A percentile compares a stretch with the other conserved stretches of the same genome.
Evolutionary conservation across 192 early-diverging fungal species (phyloP).

Genomic region (Obelidium mucronatum): DNA sequence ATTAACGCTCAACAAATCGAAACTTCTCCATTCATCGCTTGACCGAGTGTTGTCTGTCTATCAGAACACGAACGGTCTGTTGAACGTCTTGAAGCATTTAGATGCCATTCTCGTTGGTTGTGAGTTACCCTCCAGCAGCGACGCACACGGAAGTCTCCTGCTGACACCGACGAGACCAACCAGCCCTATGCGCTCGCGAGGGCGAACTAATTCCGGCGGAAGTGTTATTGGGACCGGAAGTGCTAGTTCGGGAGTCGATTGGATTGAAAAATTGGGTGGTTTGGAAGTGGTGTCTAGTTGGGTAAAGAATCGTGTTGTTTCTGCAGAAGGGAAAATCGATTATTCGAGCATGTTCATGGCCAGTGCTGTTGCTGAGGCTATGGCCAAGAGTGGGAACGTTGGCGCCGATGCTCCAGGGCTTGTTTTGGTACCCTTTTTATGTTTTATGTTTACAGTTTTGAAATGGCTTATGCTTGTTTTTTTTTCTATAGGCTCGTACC

Average conservation of each 20-base stretch:
- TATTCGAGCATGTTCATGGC: conserved; percentile 24
- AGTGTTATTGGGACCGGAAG: neutral
- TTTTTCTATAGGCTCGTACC: conserved; percentile 6
- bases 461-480: neutral
- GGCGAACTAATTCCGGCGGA: conserved; percentile 8
- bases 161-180: neutral
- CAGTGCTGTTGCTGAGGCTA: neutral
- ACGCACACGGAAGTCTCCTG: too few relatives aligned
- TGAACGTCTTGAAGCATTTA: neutral
- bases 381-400: too few relatives aligned
- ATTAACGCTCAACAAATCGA: too few relatives aligned
- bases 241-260: conserved; percentile 18
- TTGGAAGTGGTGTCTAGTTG: conserved; percentile 13
- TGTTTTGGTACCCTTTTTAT: conserved; percentile 1
- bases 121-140: neutral
- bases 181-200: neutral
- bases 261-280: conserved; percentile 24
- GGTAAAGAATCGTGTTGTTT: conserved; percentile 22
- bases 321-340: conserved; percentile 21
- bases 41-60: neutral
- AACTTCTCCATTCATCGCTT: neutral
- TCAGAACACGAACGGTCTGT: neutral
- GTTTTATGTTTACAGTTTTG: neutral
- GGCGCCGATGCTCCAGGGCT: conserved; percentile 14
- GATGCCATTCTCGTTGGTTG: conserved; percentile 5